A percentile compares a stretch with the other conserved stretches of the same genome.
Evolutionary conservation across 805 yeast species (phyloP).

Genomic region (Starmerella roubikii): DNA sequence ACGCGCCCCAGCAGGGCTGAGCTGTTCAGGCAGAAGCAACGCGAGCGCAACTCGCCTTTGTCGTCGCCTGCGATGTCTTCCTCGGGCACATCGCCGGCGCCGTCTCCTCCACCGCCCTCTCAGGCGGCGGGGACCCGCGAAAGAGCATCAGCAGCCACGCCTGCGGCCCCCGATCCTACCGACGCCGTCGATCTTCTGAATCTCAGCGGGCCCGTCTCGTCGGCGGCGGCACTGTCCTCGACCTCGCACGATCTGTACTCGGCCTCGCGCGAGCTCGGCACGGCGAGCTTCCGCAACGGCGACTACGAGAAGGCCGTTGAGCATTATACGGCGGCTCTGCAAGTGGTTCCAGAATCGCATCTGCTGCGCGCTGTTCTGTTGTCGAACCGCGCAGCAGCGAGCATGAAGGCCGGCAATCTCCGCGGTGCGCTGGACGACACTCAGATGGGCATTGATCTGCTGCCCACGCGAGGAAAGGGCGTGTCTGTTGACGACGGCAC

Average conservation of each 20-base stretch:
- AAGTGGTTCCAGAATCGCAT: slow-evolving; percentile 49
- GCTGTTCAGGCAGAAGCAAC: slow-evolving; percentile 12
- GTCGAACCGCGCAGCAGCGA: slow-evolving; percentile 63
- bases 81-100: no score
- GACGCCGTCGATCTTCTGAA: slow-evolving; percentile 15
- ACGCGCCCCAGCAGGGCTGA: slow-evolving; percentile 15
- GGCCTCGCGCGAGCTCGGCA: slow-evolving; percentile 34
- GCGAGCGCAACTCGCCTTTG: slow-evolving; percentile 8
- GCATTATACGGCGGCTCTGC: slow-evolving; percentile 44
- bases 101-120: no score
- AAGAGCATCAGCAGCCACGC: background rate
- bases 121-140: no score
- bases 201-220: slow-evolving; percentile 14
- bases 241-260: slow-evolving; percentile 24
- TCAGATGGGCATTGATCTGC: slow-evolving; percentile 34
- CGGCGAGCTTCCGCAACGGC: slow-evolving; percentile 60
- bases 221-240: slow-evolving; percentile 16
- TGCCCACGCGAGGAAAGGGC: slow-evolving; percentile 20
- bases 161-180: background rate
- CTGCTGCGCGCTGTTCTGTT: slow-evolving; percentile 50
- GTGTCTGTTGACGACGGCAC: slow-evolving; percentile 35
- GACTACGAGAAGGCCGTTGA: slow-evolving; percentile 57
- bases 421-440: slow-evolving; percentile 37
- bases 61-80: no score
- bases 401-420: slow-evolving; percentile 57